These are phyloP conservation scores for Sechiopsis laciniata DNA, from an alignment of 306 rosid genomes.

Conservation along the genomic window DNA sequence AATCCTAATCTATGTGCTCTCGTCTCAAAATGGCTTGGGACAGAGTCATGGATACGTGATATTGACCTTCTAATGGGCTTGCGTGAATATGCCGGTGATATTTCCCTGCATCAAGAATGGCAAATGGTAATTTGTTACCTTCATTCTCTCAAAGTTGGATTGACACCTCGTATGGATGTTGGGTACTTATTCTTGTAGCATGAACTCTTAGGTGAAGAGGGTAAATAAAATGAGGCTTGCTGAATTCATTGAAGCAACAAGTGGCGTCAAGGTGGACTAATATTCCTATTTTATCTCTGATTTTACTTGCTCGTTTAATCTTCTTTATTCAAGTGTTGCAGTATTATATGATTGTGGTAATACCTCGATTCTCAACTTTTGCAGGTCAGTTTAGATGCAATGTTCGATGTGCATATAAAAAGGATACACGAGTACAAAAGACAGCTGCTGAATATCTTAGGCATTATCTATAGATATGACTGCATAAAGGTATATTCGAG, in stretches of 20 bases:
- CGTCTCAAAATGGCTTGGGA: slow-evolving; percentile 69
- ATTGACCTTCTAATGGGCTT: slow-evolving; percentile 55
- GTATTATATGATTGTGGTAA: slow-evolving; percentile 18
- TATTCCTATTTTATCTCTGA: slow-evolving; percentile 2
- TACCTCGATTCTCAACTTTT: slow-evolving; percentile 20
- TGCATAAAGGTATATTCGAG: slow-evolving; percentile 54
- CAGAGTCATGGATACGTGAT: slow-evolving; percentile 68
- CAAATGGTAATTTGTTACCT: slow-evolving; percentile 42
- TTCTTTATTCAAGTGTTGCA: slow-evolving; percentile 8
- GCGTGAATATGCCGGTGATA: slow-evolving; percentile 47
- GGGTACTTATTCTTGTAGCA: slow-evolving; percentile 11
- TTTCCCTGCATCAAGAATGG: slow-evolving; percentile 53
- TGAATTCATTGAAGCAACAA: slow-evolving; percentile 64
- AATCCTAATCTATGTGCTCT: slow-evolving; percentile 60
- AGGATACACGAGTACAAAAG: slow-evolving; percentile 75
- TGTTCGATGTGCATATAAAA: slow-evolving; percentile 81
- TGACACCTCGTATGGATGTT: neutral
- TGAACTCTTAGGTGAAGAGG: slow-evolving; percentile 49
- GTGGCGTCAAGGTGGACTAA: slow-evolving; percentile 53
- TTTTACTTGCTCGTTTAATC: slow-evolving; percentile 14
- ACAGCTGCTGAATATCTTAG: slow-evolving; percentile 65
- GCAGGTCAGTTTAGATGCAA: slow-evolving; percentile 76
- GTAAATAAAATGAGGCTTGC: slow-evolving; percentile 71
- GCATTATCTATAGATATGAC: slow-evolving; percentile 67
- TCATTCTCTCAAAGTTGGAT: slow-evolving; percentile 8